Conservation (phyloP, 1,139 yeast genomes). For the Protomyces lactucae-debilis region DNA sequence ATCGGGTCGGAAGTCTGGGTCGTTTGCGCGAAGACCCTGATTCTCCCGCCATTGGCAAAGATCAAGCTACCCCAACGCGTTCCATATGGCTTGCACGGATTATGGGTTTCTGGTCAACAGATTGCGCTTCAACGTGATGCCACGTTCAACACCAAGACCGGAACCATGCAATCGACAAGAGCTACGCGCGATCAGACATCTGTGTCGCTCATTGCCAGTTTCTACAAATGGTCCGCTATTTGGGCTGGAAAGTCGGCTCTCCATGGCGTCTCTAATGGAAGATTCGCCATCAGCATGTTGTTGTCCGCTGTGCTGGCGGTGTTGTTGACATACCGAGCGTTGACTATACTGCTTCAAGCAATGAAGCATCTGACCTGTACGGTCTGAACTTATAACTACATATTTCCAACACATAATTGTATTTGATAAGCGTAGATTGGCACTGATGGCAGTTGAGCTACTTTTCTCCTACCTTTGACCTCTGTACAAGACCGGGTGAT, state of each 20-base stretch:
- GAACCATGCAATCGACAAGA: conserved; percentile 12
- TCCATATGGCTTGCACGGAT: conserved; percentile 25
- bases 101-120: conserved; percentile 23
- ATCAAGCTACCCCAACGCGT: conserved; percentile 23
- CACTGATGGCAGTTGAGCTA: too few relatives aligned
- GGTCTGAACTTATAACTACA: too few relatives aligned
- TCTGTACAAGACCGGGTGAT: too few relatives aligned
- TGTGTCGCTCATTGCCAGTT: conserved; percentile 2
- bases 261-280: conserved; percentile 5
- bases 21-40: conserved; percentile 10
- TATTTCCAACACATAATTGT: too few relatives aligned
- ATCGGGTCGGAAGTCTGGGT: conserved; percentile 24
- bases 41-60: conserved; percentile 12
- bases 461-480: too few relatives aligned
- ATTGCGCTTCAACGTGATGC: conserved; percentile 16
- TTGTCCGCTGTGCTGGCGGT: not conserved
- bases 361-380: not conserved
- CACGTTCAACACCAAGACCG: not conserved
- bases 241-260: conserved; percentile 17
- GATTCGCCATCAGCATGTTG: conserved; percentile 5
- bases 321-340: conserved; percentile 6
- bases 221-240: conserved; percentile 18
- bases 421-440: too few relatives aligned
- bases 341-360: not conserved
- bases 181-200: conserved; percentile 18